These are phyloP conservation scores for Dothidotthia symphoricarpi DNA, from an alignment of 2,329 filamentous ascomycete genomes.

Conservation along the genomic window DNA sequence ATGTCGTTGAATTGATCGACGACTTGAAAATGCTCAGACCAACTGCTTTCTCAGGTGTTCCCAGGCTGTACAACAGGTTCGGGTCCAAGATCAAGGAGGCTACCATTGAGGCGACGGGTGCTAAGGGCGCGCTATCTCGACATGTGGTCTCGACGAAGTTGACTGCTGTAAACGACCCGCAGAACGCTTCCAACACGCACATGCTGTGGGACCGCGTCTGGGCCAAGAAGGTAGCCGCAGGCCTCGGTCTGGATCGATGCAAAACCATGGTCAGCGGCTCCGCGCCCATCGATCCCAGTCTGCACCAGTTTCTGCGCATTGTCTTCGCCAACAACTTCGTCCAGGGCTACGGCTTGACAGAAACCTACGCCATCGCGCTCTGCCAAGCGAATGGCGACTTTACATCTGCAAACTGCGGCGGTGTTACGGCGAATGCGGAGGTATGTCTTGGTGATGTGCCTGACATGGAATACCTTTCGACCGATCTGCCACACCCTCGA, in stretches of 20 bases:
- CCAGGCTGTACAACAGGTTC: constrained; percentile 88
- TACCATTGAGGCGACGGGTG: constrained; percentile 74
- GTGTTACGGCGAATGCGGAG: constrained; percentile 66
- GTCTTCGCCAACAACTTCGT: constrained; percentile 75
- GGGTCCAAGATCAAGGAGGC: constrained; percentile 75
- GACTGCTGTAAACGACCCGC: constrained; percentile 69
- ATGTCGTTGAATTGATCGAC: constrained; percentile 80
- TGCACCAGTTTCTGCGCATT: constrained; percentile 85
- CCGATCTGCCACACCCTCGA: constrained; percentile 84
- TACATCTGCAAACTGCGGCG: constrained; percentile 77
- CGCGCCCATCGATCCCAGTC: constrained; percentile 81
- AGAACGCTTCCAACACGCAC: constrained; percentile 75
- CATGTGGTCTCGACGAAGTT: constrained; percentile 78
- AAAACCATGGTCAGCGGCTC: constrained; percentile 80
- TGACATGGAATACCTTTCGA: constrained; percentile 87
- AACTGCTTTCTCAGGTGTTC: constrained; percentile 82
- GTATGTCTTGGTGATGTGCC: constrained; percentile 81
- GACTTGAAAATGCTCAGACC: constrained; percentile 86
- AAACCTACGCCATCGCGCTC: constrained; percentile 78
- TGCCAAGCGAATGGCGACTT: constrained; percentile 71
- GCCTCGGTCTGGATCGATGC: constrained; percentile 73
- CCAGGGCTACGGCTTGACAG: constrained; percentile 92
- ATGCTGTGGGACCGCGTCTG: constrained; percentile 82
- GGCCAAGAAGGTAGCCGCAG: constrained; percentile 81
- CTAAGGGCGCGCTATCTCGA: constrained; percentile 78